Base-by-base conservation (phyloP, 1,284 basidiomycete genomes). In the Ceratobasidium sp. region DNA sequence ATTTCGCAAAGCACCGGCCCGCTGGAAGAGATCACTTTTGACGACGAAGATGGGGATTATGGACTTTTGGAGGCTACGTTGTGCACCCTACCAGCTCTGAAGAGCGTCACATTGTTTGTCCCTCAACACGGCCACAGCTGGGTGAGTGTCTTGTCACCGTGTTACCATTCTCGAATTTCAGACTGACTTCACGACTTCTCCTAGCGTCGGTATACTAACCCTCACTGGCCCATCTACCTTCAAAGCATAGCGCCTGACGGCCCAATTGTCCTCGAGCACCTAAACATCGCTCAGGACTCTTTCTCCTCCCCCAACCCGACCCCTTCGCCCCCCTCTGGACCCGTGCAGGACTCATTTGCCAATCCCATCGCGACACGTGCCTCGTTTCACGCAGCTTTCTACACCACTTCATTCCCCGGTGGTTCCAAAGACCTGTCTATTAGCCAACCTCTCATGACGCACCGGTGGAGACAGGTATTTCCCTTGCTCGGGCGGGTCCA, bases 1-100 rank as follows among this genome's bases (percentile, higher is more conserved):
- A 40, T 67, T 2, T 50, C 52, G 22, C 64, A 55, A 5, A 67
- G 31, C 50, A n/a, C 47, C 17, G 52, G 35, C 13, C 38, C 22
- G 7, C 34, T 67, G 6, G 64, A 67, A 22, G 64, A 67, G 25
- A 3, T 67, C 17, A 54, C 50, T 7, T n/a, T 67, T 12, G 64
- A 67, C 35, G 64, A 67, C 25, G 64, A 67, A 27, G 64, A 67
- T 54, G 40, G 15, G 7, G 64, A 67, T 40, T 67, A 67, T 34
- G 64, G 64, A 13, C 34, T 67, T 1, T 32, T 67, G 15, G 64
- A 67, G 40, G 47, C 55, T 29, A 29, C 55, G 17, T 47, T 67
- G 10, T 43, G 40, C 27, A 55, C 25, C 17, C 42, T 67, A n/a
- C 64, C 64, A 5, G 42, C 43, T 10, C n/a, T 67, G 52, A 54